phyloP scores from a whole-genome alignment of 2,329 filamentous ascomycete species.

The Neospermospora avenae region DNA sequence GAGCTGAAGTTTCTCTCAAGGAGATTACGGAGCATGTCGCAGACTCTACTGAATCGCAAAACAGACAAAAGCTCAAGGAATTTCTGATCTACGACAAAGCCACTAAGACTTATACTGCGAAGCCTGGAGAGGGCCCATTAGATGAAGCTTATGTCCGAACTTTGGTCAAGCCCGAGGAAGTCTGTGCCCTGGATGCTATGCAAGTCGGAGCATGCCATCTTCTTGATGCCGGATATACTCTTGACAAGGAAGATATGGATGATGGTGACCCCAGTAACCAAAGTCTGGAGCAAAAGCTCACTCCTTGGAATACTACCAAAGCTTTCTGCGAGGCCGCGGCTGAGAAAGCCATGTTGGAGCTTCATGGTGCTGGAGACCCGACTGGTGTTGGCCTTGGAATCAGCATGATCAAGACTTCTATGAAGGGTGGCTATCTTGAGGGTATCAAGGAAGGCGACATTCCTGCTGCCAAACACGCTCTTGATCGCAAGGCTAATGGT shows the following conservation, averaged over 20 bases:
- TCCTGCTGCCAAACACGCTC: conserved; percentile 67
- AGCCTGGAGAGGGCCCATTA: conserved; percentile 61
- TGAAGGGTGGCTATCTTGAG: conserved; percentile 95
- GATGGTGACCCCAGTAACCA: conserved; percentile 48
- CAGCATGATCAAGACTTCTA: conserved; percentile 95
- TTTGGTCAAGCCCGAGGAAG: conserved; percentile 93
- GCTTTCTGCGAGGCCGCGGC: conserved; percentile 93
- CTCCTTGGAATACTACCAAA: conserved; percentile 94
- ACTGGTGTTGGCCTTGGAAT: conserved; percentile 91
- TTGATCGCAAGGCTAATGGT: conserved; percentile 82
- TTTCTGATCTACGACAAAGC: conserved; percentile 91
- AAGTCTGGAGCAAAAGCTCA: conserved; percentile 81
- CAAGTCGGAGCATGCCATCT: conserved; percentile 90
- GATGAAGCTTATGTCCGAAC: conserved; percentile 77
- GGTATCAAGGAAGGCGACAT: conserved; percentile 63
- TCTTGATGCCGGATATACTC: conserved; percentile 84
- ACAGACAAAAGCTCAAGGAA: conserved; percentile 94
- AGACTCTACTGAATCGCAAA: conserved; percentile 91
- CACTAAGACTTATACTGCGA: conserved; percentile 77
- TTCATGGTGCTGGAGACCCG: conserved; percentile 92
- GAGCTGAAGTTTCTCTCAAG: conserved; percentile 67
- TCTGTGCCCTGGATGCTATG: conserved; percentile 94
- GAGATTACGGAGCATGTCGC: conserved; percentile 90
- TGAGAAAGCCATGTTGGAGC: conserved; percentile 93
- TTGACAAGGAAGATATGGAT: conserved; percentile 57